phyloP scores from a whole-genome alignment of 2,329 filamentous ascomycete genomes.

The Epichloe gansuensis region DNA sequence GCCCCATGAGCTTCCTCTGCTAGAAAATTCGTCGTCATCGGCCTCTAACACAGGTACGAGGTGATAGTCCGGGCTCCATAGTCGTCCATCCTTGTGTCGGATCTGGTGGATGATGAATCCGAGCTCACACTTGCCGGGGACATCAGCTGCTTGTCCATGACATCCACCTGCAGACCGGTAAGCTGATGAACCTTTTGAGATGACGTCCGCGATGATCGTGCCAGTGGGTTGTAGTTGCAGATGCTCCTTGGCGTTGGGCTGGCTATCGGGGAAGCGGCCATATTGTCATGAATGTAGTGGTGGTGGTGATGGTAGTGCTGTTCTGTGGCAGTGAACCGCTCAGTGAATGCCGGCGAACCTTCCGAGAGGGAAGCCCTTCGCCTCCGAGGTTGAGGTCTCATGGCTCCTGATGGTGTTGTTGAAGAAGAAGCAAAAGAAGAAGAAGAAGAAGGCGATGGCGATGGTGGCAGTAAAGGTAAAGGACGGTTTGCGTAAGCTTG shows the following conservation, averaged over 20 bases:
- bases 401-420: not conserved
- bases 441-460: not conserved
- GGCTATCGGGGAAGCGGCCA: not conserved
- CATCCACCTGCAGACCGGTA: slow-evolving; percentile 26
- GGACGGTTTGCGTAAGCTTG: slow-evolving; percentile 10
- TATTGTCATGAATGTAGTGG: not conserved
- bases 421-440: not conserved
- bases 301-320: not conserved
- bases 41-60: slow-evolving; percentile 10
- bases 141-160: slow-evolving; percentile 8
- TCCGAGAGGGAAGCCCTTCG: not conserved
- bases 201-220: slow-evolving; percentile 13
- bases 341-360: not conserved
- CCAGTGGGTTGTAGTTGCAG: not conserved
- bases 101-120: slow-evolving; percentile 4
- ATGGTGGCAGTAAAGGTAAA: slow-evolving; percentile 11
- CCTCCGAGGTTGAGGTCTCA: not conserved
- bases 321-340: not conserved
- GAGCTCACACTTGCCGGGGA: slow-evolving; percentile 1
- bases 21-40: slow-evolving; percentile 10
- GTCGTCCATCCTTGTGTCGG: not conserved
- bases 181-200: slow-evolving; percentile 29
- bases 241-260: not conserved
- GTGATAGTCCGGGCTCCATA: slow-evolving; percentile 2
- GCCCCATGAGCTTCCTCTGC: slow-evolving; percentile 12